Evolutionary conservation across 306 rosid genomes (phyloP), one percentile per base, ranked within the genome.

Genomic region (Oemleria cerasiformis): DNA sequence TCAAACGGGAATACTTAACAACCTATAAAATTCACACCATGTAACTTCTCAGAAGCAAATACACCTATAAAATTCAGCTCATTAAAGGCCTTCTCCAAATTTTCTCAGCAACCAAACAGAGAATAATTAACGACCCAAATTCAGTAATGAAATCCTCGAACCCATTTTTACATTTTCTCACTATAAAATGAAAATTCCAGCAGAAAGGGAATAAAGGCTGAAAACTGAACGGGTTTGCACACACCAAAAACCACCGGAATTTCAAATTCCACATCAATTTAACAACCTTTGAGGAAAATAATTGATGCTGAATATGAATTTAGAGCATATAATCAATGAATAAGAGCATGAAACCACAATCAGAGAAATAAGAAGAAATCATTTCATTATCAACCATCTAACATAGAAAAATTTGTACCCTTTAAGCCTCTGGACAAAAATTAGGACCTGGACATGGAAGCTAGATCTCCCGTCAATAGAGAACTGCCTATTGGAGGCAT

Each of bases 401-500:
- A 1, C 45, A 2, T 8, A 7, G 4, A 47, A 60, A 60, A 34
- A 5, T 1, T 16, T 1, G 4, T 6, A n/a, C 9, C 67, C 57
- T 21, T 11, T 59, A 7, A 11, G 55, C n/a, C n/a, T n/a, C n/a
- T n/a, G n/a, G n/a, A n/a, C n/a, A n/a, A n/a, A n/a, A n/a, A n/a
- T n/a, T n/a, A 56, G 56, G 70, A 92, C 96, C 97, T 90, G 92
- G 77, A 91, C 97, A 77, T 93, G 97, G 55, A 93, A 92, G 53
- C 92, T 87, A 65, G 97, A 83, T 48, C 78, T 86, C 70, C 68
- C 49, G 17, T 86, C 79, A 58, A 70, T 53, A 61, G 82, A 73
- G 47, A 79, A 75, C 30, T 69, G 78, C 41, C 60, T 64, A 19
- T 76, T 61, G 5, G 67, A 11, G 39, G 79, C 70, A 69, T 84